A percentile compares a stretch with the other conserved stretches of the same genome.
Evolutionary conservation across 768 basidiomycete species (phyloP).

Genomic region (Rhodosporidiobolus sp.): DNA sequence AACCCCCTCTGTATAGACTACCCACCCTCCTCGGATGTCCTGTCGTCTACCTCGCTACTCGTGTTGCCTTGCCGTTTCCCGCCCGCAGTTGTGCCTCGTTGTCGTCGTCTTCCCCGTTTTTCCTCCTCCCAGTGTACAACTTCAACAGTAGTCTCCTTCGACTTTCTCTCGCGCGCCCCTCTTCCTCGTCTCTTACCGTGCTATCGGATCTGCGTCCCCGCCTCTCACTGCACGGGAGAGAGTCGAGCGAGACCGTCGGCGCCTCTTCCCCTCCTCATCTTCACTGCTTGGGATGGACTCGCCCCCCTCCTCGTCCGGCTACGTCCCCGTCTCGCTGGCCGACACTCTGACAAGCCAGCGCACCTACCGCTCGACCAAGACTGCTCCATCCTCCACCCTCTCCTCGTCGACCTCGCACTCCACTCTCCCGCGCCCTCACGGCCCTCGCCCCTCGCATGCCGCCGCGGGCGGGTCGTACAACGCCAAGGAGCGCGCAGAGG

Average conservation of each 20-base stretch:
- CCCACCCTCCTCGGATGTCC: not conserved
- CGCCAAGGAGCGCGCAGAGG: conserved; percentile 15
- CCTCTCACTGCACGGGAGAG: not conserved
- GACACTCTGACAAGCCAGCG: conserved; percentile 20
- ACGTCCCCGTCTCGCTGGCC: conserved; percentile 8
- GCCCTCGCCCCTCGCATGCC: conserved; percentile 10
- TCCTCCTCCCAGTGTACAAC: conserved; percentile 4
- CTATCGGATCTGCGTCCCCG: not conserved
- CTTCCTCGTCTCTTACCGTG: not conserved
- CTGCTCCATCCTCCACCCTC: not conserved
- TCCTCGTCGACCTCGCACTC: not conserved
- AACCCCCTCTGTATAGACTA: not conserved
- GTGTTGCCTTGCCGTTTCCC: not conserved
- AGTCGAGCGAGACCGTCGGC: not conserved
- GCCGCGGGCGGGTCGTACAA: not conserved
- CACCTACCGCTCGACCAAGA: conserved; percentile 1
- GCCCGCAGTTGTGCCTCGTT: not conserved
- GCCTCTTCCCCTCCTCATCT: not conserved
- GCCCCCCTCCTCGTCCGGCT: conserved; percentile 13
- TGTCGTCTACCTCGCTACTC: not conserved
- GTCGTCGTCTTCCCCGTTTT: not conserved
- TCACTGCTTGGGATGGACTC: conserved; percentile 4
- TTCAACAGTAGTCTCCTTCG: not conserved
- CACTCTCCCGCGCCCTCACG: not conserved
- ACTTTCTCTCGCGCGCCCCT: not conserved